These are phyloP conservation scores for Saccharomyces hybrid DNA, from an alignment of 1,139 yeast genomes.

Conservation along the genomic window DNA sequence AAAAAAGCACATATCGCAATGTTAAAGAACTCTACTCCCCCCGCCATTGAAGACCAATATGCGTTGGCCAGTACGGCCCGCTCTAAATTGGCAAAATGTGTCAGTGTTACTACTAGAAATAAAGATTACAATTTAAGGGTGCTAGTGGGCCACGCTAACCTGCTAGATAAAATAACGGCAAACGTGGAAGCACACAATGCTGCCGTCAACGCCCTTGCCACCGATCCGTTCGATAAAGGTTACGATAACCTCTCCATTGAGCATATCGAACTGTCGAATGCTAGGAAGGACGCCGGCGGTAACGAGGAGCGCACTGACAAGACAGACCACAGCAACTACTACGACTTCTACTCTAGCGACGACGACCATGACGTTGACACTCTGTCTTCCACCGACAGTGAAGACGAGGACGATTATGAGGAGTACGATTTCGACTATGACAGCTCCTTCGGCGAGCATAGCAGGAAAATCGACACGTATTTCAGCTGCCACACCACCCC, in stretches of 20 bases:
- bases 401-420: not conserved
- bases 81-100: slow-evolving; percentile 18
- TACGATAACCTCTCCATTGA: not conserved
- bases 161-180: slow-evolving; percentile 22
- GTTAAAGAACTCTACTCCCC: slow-evolving; percentile 6
- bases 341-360: not conserved
- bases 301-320: not conserved
- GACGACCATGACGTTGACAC: not conserved
- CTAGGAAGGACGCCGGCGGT: not conserved
- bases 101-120: slow-evolving; percentile 8
- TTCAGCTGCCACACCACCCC: not conserved
- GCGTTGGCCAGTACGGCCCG: slow-evolving; percentile 20
- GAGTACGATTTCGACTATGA: not conserved
- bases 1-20: not conserved
- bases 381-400: not conserved
- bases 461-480: not conserved
- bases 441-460: not conserved
- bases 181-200: slow-evolving; percentile 10
- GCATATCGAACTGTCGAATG: not conserved
- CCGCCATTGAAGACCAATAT: slow-evolving; percentile 16
- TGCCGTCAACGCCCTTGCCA: not conserved
- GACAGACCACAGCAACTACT: not conserved
- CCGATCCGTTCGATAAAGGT: not conserved
- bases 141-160: slow-evolving; percentile 27
- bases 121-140: slow-evolving; percentile 22